Evolutionary conservation across 495 filamentous ascomycete genomes (phyloP), one percentile per base, ranked within the genome.

Genomic region (Articulospora tetracladia): DNA sequence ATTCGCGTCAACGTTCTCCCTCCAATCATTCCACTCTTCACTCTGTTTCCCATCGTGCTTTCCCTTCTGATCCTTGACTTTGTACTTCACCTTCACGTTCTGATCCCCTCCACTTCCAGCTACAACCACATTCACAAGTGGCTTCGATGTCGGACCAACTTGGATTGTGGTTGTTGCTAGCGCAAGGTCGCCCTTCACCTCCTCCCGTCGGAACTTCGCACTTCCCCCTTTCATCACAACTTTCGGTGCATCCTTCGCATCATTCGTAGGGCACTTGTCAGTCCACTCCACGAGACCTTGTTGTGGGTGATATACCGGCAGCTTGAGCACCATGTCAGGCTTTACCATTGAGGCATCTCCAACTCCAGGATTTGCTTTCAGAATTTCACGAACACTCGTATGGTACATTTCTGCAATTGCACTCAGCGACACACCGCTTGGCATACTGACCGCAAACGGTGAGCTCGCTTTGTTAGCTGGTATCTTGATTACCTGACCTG

Each of bases 261-360:
- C 54, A 54, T 22, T 23, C 1, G 28, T 27, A 26, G 54, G 34
- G 34, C 54, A 56, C 26, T n/a, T 36, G 13, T n/a, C 36, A 2
- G 3, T 10, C 17, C 15, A 24, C 27, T 28, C 34, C 22, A 28
- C 20, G 27, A 25, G 26, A 19, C 54, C 54, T 15, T 56, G 54
- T 19, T 15, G 20, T 6, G 24, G 36, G 26, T 36, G 15, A 34
- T 56, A 56, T 15, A 46, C 24, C 3, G 57, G 47, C 23, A 59
- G 15, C 0, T 59, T 53, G 55, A n/a, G 69, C 20, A 59, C 22
- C 27, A 34, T 46, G 10, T 30, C 28, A 15, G 47, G 46, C 2
- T 13, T 51, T 11, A 59, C 51, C 34, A 39, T 25, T 10, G 51
- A 41, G 17, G 22, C 23, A 28, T 59, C 48, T 22, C 13, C 25